Percentiles rank a stretch among this genome's conserved stretches.
Evolutionary conservation across 345 rosid species (phyloP).

Genomic region (Kernera saxatilis): DNA sequence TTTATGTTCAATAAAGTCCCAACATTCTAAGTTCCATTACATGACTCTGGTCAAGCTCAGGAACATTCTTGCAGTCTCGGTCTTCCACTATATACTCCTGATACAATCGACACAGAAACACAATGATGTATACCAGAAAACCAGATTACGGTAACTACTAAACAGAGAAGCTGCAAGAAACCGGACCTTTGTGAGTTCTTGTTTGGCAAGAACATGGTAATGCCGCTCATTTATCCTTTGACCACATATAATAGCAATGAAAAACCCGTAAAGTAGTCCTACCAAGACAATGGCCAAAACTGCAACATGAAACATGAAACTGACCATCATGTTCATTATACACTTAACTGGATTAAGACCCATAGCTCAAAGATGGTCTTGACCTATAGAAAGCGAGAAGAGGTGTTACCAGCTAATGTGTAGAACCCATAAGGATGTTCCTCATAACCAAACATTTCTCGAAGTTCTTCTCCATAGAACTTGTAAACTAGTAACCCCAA

Average conservation of each 20-base stretch:
- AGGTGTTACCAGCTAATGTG: slow-evolving; percentile 75
- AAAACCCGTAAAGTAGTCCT: slow-evolving; percentile 95
- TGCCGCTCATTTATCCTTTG: slow-evolving; percentile 97
- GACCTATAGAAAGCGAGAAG: background rate
- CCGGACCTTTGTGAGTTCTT: slow-evolving; percentile 90
- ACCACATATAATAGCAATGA: slow-evolving; percentile 98
- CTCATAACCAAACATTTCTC: slow-evolving; percentile 97
- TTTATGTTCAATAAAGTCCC: slow-evolving; percentile 33
- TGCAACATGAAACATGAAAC: slow-evolving; percentile 30
- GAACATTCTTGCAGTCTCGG: slow-evolving; percentile 59
- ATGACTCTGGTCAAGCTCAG: slow-evolving; percentile 87
- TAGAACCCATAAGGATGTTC: slow-evolving; percentile 98
- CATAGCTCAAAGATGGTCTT: background rate
- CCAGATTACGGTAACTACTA: background rate
- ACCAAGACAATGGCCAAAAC: slow-evolving; percentile 92
- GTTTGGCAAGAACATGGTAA: slow-evolving; percentile 95
- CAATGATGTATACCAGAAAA: slow-evolving; percentile 2
- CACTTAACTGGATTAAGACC: background rate
- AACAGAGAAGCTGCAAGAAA: slow-evolving; percentile 10
- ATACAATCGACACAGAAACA: background rate
- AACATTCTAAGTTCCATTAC: slow-evolving; percentile 84
- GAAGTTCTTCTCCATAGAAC: slow-evolving; percentile 87
- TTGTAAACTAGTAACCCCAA: slow-evolving; percentile 94
- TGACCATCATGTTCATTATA: background rate
- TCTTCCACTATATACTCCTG: slow-evolving; percentile 98